Conservation (phyloP, 164 flowering plant genomes). For the Pachysandra terminalis region DNA sequence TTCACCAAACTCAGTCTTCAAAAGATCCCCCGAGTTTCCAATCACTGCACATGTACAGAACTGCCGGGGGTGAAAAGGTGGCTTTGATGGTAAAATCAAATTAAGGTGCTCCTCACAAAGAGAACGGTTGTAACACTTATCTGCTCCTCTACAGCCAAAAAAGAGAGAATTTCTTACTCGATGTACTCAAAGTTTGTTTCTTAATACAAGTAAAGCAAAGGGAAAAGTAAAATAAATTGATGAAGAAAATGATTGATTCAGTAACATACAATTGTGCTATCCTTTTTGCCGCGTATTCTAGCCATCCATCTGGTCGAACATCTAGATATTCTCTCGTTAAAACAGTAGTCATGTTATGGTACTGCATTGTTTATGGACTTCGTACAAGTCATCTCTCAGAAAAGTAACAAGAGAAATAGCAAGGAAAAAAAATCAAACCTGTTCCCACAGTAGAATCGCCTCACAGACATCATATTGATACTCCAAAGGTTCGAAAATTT, state of each 20-base stretch:
- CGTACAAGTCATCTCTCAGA: slow-evolving; percentile 15
- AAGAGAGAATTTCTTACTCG: neutral
- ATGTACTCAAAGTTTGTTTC: too few species aligned
- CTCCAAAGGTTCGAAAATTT: slow-evolving; percentile 61
- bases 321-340: slow-evolving; percentile 75
- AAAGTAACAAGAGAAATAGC: neutral
- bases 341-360: slow-evolving; percentile 86
- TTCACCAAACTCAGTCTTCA: slow-evolving; percentile 65
- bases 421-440: slow-evolving; percentile 44
- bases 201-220: too few species aligned
- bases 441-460: slow-evolving; percentile 74
- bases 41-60: slow-evolving; percentile 74
- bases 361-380: slow-evolving; percentile 49
- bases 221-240: too few species aligned
- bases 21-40: slow-evolving; percentile 78
- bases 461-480: slow-evolving; percentile 69
- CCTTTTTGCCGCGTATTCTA: slow-evolving; percentile 69
- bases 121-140: slow-evolving; percentile 54
- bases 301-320: slow-evolving; percentile 76
- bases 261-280: slow-evolving; percentile 67
- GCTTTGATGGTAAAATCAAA: slow-evolving; percentile 57
- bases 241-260: too few species aligned
- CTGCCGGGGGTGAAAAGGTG: slow-evolving; percentile 75
- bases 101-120: slow-evolving; percentile 77
- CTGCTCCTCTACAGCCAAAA: neutral